phyloP scores from a whole-genome alignment of 257 asterid species.

The Przewalskia tangutica region DNA sequence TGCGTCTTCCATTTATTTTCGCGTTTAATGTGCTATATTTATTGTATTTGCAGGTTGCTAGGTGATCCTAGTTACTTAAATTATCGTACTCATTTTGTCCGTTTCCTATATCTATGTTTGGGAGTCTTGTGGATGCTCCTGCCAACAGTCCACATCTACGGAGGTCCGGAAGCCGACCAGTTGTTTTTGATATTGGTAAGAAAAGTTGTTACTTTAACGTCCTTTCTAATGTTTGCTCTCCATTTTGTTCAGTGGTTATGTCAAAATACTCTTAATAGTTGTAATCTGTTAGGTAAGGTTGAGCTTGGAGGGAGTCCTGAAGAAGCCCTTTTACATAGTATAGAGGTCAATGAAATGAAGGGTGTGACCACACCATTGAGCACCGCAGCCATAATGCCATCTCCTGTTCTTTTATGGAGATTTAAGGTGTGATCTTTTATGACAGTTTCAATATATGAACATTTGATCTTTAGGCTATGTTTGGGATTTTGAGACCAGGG shows the following conservation, averaged over 20 bases:
- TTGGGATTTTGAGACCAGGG: neutral
- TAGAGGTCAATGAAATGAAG: constrained; percentile 71
- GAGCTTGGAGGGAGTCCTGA: constrained; percentile 52
- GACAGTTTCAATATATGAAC: neutral
- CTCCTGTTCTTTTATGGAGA: constrained; percentile 87
- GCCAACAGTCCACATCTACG: constrained; percentile 75
- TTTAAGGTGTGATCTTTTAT: constrained; percentile 50
- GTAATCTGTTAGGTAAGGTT: constrained; percentile 23
- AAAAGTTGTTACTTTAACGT: constrained; percentile 3
- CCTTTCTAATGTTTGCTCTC: neutral
- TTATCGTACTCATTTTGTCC: constrained; percentile 11
- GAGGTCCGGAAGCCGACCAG: constrained; percentile 90
- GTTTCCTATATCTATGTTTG: constrained; percentile 81
- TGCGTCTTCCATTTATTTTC: neutral
- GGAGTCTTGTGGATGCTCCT: constrained; percentile 59
- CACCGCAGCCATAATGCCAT: constrained; percentile 63
- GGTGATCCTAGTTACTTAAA: constrained; percentile 8
- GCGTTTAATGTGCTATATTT: neutral
- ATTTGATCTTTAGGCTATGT: neutral
- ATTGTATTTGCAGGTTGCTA: constrained; percentile 21
- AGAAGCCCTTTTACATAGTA: constrained; percentile 38
- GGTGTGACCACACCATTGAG: constrained; percentile 49
- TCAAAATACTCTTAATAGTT: constrained; percentile 6
- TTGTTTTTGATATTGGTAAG: constrained; percentile 75
- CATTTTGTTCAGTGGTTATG: neutral